Evolutionary conservation across 2,329 filamentous ascomycete species (phyloP), one percentile per base, ranked within the genome.

Genomic region (Cladosporium sp.): DNA sequence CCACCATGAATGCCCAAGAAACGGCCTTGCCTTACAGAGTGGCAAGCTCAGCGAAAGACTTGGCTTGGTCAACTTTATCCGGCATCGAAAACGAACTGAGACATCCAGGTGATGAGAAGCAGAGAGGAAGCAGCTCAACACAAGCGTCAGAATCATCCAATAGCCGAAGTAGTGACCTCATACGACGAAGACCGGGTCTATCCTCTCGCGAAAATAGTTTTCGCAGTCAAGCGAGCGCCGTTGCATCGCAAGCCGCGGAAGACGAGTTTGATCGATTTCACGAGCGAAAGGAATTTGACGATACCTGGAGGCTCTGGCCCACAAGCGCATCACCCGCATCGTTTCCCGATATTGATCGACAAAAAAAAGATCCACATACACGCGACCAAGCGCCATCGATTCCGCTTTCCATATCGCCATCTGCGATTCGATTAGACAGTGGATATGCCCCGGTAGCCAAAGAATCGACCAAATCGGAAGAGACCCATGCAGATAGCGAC

Each of bases 211-310:
- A 41, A 14, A 33, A 19, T 16, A 42, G 38, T 35, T 49, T 49
- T 34, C 40, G 46, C 11, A 43, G 22, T 22, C 38, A 42, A 22
- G 13, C 38, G 4, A 19, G n/a, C 9, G 45, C 18, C 11, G 9
- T 2, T 3, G 11, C 11, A 3, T 13, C 10, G 1, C 22, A 13
- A 13, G 16, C 40, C 9, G 31, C 38, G 2, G 46, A 43, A 35
- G 28, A 49, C 7, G 37, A 43, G 6, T 49, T 49, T 13, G 46
- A 43, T 9, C 46, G n/a, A 14, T 49, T 49, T 16, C 46, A 43
- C 13, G 18, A 41, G n/a, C 14, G 18, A 19, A 19, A 40, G 14
- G 34, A 46, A n/a, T 46, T 46, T 9, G 18, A 38, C n/a, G 34
- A 37, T 8, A 14, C 34, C 11, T 37, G 34, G 34, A 11, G 9